Base-by-base conservation (phyloP, 371 early-diverging fungal species). In the Syncephalastrum sp. region DNA sequence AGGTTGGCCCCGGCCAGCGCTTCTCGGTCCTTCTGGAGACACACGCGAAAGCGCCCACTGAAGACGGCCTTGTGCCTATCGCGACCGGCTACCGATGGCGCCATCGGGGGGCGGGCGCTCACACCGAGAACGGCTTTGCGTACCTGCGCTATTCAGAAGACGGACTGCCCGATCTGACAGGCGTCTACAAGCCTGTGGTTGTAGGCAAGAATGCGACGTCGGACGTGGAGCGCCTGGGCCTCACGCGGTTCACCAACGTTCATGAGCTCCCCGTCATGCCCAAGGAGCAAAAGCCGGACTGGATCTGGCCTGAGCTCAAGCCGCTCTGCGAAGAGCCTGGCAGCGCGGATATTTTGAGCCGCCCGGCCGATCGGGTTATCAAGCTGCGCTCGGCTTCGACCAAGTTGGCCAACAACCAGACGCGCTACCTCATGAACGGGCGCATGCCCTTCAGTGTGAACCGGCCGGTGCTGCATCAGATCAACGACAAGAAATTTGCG, bases 1-100 rank as follows among this genome's bases (percentile, higher is more conserved):
- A 73, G 42, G 46, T 77, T 5, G 54, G 58, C 10, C 57, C 77
- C 42, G 74, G 74, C 7, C 77, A 77, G 23, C 69, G 77, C 5
- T 60, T 69, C 46, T 70, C 74, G 10, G 69, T 70, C 1, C 53
- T 73, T 6, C 53, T 77, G 23, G 50, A 53, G 14, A 71, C 74
- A 1, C 62, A 61, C 25, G 24, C 56, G 19, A 46, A 42, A 33
- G 8, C 27, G 15, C 25, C 47, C 1, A 33, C 38, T 0, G 50
- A 21, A 24, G 68, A 63, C 10, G 54, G 57, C 5, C 0, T 56
- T 7, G 64, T 75, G 44, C 64, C 68, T 15, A 68, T 68, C 41
- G 55, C 64, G 16, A 67, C 67, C 27, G 27, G 33, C 15, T 57
- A 58, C 10, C 50, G 71, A 49, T 59, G 62, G 66, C 46, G 70